Conservation (phyloP, 345 rosid genomes). For the Citrus reticulata region DNA sequence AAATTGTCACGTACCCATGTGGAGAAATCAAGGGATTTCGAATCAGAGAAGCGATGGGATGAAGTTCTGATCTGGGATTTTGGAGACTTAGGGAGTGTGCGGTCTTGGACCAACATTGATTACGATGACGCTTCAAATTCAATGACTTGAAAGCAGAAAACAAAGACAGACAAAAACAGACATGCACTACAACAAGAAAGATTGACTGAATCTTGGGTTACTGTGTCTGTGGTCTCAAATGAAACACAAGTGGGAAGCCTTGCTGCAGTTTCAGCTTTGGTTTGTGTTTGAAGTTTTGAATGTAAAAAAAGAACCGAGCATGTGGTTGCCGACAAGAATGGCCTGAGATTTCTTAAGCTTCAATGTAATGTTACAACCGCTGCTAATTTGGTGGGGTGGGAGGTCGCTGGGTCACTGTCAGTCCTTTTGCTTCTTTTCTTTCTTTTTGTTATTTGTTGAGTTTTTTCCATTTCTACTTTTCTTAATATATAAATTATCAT, state of each 20-base stretch:
- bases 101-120: slow-evolving; percentile 90
- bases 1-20: slow-evolving; percentile 70
- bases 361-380: slow-evolving; percentile 20
- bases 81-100: slow-evolving; percentile 40
- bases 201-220: not conserved
- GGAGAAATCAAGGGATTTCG: slow-evolving; percentile 79
- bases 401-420: slow-evolving; percentile 26
- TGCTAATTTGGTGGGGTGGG: slow-evolving; percentile 17
- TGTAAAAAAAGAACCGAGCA: not conserved
- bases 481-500: too few relatives aligned
- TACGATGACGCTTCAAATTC: not conserved
- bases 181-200: not conserved
- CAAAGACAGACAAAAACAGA: not conserved
- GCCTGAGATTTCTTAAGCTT: slow-evolving; percentile 24
- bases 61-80: slow-evolving; percentile 49
- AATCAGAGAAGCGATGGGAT: slow-evolving; percentile 51
- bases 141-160: slow-evolving; percentile 3
- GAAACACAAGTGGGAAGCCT: not conserved
- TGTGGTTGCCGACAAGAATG: slow-evolving; percentile 29
- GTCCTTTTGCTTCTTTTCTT: not conserved
- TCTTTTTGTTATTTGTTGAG: not conserved
- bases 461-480: too few relatives aligned
- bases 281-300: not conserved
- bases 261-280: not conserved
- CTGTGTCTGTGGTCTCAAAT: not conserved